Conservation (phyloP, 148 eudicot species). For the Amaranthus cruentus region DNA sequence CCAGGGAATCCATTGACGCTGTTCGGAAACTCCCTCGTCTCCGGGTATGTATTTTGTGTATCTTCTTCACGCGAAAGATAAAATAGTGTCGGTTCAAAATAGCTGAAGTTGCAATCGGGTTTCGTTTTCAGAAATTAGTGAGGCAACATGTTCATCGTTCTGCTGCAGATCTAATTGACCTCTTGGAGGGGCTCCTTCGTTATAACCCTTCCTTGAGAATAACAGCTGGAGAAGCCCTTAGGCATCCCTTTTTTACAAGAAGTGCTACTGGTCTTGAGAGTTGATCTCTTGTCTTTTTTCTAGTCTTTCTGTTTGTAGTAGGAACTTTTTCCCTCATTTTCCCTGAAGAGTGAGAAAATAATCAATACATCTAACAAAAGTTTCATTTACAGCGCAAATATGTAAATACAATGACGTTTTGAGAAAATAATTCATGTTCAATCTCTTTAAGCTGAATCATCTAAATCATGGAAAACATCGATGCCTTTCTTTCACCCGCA, state of each 20-base stretch:
- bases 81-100: neutral
- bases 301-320: constrained; percentile 14
- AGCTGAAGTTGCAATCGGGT: constrained; percentile 3
- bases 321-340: constrained; percentile 2
- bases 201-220: constrained; percentile 49
- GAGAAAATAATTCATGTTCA: constrained; percentile 20
- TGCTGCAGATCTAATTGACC: constrained; percentile 60
- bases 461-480: constrained; percentile 23
- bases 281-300: constrained; percentile 18
- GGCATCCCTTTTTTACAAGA: constrained; percentile 57
- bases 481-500: constrained; percentile 20
- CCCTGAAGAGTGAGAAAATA: constrained; percentile 21
- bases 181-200: constrained; percentile 54
- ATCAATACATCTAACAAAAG: constrained; percentile 13
- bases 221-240: constrained; percentile 50
- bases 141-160: constrained; percentile 70
- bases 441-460: constrained; percentile 25
- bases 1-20: constrained; percentile 60
- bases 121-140: constrained; percentile 43
- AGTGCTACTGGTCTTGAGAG: constrained; percentile 34
- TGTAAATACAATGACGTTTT: constrained; percentile 25
- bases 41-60: constrained; percentile 29
- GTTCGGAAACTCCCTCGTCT: constrained; percentile 56
- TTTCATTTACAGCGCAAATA: constrained; percentile 10
- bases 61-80: neutral